Percentiles rank a stretch among this genome's conserved stretches.
phyloP scores from a whole-genome alignment of 2,329 filamentous ascomycete genomes.

The Penicillium rolfsii region DNA sequence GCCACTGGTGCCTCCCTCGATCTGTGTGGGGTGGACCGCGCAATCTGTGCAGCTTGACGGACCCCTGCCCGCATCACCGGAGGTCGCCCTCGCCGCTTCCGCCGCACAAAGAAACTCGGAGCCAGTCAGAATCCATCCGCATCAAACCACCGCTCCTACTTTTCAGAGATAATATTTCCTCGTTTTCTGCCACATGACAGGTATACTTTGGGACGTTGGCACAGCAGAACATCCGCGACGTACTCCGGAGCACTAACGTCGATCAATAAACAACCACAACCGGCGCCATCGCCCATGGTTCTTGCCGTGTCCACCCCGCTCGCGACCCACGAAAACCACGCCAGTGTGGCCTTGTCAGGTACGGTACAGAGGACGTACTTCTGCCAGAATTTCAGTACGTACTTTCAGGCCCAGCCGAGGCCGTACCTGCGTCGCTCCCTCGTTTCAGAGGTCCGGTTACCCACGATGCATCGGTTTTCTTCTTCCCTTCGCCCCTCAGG shows the following conservation, averaged over 20 bases:
- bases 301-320: constrained; percentile 12
- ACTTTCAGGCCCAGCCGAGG: background rate
- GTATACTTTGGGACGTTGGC: background rate
- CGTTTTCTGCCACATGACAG: background rate
- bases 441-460: background rate
- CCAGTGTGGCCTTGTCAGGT: background rate
- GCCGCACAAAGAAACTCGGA: background rate
- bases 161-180: background rate
- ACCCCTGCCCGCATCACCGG: background rate
- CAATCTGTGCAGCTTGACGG: constrained; percentile 7
- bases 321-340: constrained; percentile 10
- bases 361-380: background rate
- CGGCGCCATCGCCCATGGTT: constrained; percentile 20
- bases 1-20: constrained; percentile 4
- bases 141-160: background rate
- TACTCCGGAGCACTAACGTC: background rate
- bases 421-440: background rate
- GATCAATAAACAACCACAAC: constrained; percentile 26
- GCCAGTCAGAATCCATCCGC: background rate
- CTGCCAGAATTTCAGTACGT: background rate
- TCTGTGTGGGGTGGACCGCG: constrained; percentile 14
- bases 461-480: background rate
- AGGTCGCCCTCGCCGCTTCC: background rate
- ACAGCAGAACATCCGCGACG: background rate
- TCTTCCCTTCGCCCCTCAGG: background rate